These are phyloP conservation scores for Paracorniculantispora psalliotae DNA, from an alignment of 2,329 filamentous ascomycete genomes.

Conservation along the genomic window DNA sequence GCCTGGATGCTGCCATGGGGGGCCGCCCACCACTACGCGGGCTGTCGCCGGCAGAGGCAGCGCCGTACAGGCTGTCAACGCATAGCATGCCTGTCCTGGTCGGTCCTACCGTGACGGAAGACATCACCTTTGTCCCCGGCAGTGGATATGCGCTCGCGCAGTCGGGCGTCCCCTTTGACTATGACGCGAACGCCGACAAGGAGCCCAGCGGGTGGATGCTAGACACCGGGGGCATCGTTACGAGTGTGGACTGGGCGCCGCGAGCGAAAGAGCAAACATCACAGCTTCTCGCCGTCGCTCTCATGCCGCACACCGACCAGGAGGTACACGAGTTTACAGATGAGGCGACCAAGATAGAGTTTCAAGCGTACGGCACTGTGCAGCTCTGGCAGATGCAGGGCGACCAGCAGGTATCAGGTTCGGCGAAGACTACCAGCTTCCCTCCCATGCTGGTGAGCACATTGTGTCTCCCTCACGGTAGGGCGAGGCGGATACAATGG, in stretches of 20 bases:
- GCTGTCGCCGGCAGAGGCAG: constrained; percentile 25
- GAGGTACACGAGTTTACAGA: constrained; percentile 36
- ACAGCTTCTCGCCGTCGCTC: constrained; percentile 48
- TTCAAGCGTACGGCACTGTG: constrained; percentile 40
- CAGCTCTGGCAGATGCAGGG: constrained; percentile 48
- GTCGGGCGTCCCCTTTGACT: constrained; percentile 25
- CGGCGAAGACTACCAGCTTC: constrained; percentile 29
- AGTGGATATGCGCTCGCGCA: constrained; percentile 24
- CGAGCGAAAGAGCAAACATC: constrained; percentile 23
- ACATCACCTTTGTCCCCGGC: constrained; percentile 25
- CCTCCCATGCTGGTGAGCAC: constrained; percentile 38
- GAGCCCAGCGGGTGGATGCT: constrained; percentile 45
- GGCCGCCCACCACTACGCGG: constrained; percentile 1
- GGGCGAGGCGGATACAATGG: constrained; percentile 48
- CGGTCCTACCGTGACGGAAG: constrained; percentile 25
- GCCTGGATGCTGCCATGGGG: constrained; percentile 17
- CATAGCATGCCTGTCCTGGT: constrained; percentile 29
- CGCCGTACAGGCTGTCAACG: constrained; percentile 22
- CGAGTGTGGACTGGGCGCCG: constrained; percentile 50
- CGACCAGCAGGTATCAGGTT: constrained; percentile 21
- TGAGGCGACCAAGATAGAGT: constrained; percentile 32
- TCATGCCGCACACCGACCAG: constrained; percentile 48
- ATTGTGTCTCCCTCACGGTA: constrained; percentile 47
- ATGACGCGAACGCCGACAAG: constrained; percentile 21
- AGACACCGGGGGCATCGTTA: constrained; percentile 48